Base-by-base conservation (phyloP, 495 filamentous ascomycete species). In the Podospora australis region DNA sequence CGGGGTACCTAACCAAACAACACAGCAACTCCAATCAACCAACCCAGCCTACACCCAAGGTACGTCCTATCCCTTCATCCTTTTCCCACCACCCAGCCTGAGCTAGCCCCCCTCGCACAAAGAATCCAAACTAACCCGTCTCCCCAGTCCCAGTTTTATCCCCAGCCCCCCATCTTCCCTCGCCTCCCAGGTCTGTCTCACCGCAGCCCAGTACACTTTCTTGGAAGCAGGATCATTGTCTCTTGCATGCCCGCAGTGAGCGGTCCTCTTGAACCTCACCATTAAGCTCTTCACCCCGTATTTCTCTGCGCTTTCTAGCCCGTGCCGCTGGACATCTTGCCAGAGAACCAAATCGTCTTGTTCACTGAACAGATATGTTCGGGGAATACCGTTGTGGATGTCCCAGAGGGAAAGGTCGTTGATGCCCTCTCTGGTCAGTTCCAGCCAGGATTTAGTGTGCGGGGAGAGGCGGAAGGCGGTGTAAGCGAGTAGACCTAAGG, bases 341-440 rank as follows among this genome's bases (percentile, higher is more conserved):
- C 57, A 65, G 11, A 43, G 39, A 11, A 70, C 63, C 39, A 68
- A 39, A 25, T 62, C 56, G 39, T 73, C 64, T 39, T 21, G 51
- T 42, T 62, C 48, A 25, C 66, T 64, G 42, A 66, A 71, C 17
- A 73, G 19, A 59, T 69, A 70, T 26, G 54, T 52, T 36, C 52
- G 17, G 43, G 40, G 51, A 26, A 50, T 39, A 1, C 23, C 44
- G 8, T 48, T 32, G 1, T 6, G 4, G 3, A 51, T 21, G 9
- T 38, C 53, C 51, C 66, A 64, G 29, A 66, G 25, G 3, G 2
- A 40, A 16, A 44, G 41, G 9, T 65, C 54, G 25, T 64, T 61
- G 11, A 70, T 19, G 21, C 44, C 56, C 36, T 26, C 17, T 44
- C 69, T 35, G 24, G 56, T 58, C 38, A 22, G 19, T 10, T 13